Conservation (phyloP, 306 rosid species). For the Dicorynia guianensis region DNA sequence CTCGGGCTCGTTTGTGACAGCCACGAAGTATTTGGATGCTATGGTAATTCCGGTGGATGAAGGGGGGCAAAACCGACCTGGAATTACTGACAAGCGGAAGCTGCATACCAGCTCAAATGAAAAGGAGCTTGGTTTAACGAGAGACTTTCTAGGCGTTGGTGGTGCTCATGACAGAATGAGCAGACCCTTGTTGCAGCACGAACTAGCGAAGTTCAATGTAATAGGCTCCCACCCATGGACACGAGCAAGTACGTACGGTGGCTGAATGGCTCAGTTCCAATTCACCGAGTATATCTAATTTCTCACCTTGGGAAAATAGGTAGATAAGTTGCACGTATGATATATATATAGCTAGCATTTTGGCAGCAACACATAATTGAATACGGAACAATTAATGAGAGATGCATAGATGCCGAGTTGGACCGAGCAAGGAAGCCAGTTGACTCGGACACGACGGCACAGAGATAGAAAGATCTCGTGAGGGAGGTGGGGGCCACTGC, state of each 20-base stretch:
- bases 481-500: constrained; percentile 58
- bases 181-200: constrained; percentile 61
- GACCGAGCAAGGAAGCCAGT: constrained; percentile 36
- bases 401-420: constrained; percentile 28
- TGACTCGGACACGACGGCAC: constrained; percentile 41
- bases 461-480: constrained; percentile 50
- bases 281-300: neutral
- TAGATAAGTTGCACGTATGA: constrained; percentile 37
- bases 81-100: constrained; percentile 19
- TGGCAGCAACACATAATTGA: constrained; percentile 21
- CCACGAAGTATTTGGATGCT: constrained; percentile 31
- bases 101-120: constrained; percentile 27
- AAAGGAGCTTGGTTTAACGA: constrained; percentile 60
- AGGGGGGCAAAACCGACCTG: constrained; percentile 8
- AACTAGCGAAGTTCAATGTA: constrained; percentile 60
- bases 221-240: constrained; percentile 57
- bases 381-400: constrained; percentile 11
- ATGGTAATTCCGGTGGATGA: constrained; percentile 31
- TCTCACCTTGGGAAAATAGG: neutral
- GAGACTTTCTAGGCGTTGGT: constrained; percentile 91
- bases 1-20: constrained; percentile 34
- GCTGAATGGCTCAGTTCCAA: constrained; percentile 47
- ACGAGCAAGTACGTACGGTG: constrained; percentile 48
- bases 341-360: neutral
- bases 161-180: constrained; percentile 33